Evolutionary conservation across 2,329 filamentous ascomycete species (phyloP), one percentile per base, ranked within the genome.

Genomic region (Aspergillus calidoustus): DNA sequence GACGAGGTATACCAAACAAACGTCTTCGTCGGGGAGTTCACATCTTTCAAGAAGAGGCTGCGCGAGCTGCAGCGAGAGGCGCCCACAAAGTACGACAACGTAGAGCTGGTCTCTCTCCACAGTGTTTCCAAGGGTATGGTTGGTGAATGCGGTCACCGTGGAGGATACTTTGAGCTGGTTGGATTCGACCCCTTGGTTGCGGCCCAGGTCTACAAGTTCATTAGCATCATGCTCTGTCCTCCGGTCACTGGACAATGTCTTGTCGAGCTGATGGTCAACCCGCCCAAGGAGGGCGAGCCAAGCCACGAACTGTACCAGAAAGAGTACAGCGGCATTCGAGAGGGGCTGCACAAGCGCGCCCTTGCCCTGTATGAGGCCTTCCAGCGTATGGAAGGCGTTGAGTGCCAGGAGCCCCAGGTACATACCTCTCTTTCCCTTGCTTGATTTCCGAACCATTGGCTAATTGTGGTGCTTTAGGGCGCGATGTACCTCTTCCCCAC

Each of bases 1-100:
- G 95, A 99, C 74, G 95, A 99, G 80, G 95, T 99, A 43, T 99
- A 99, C 86, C 95, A 99, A 82, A 98, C 95, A 74, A 99, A 99
- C 79, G 91, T 99, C 71, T 99, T 99, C 81, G 83, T 91, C 64
- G 95, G 95, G 77, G 85, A 94, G 76, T 99, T 99, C 83, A 88
- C 91, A 81, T 96, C 91, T 73, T 98, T 99, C 89, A 98, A 98
- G 83, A 88, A 91, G 71, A 88, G 90, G 46, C 86, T 99, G 54
- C 87, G 93, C 66, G 75, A 90, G 69, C 82, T 98, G 72, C 94
- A 98, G 78, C 83, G 89, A 77, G 81, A 89, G 74, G 79, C 84
- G 49, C 87, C 90, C 1, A 91, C 88, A 72, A 89, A 88, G 76
- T 98, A 92, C 80, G 91, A 96, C 79, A 77, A 86, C 69, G 83